A percentile compares a stretch with the other conserved stretches of the same genome.
phyloP scores from a whole-genome alignment of 2,329 filamentous ascomycete species.

The Aspergillus cejpii region DNA sequence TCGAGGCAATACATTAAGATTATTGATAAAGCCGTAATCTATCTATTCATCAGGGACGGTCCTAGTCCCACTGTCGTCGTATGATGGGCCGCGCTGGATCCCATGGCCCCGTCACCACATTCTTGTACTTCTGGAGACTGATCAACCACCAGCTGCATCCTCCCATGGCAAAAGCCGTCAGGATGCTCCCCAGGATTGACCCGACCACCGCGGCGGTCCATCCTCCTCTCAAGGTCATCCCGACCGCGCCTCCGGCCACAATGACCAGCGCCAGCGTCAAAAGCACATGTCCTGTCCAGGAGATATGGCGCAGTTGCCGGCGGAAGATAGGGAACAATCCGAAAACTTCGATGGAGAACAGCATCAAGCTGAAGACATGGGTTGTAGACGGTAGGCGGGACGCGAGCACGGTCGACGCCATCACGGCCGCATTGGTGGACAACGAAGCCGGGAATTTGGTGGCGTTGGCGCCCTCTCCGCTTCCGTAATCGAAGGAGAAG shows the following conservation, averaged over 20 bases:
- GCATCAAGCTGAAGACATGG: slow-evolving; percentile 87
- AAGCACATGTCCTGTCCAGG: slow-evolving; percentile 70
- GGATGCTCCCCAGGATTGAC: slow-evolving; percentile 65
- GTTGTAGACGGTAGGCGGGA: slow-evolving; percentile 82
- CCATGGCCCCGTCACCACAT: slow-evolving; percentile 97
- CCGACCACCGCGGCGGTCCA: slow-evolving; percentile 58
- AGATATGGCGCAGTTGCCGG: slow-evolving; percentile 74
- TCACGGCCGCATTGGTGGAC: slow-evolving; percentile 91
- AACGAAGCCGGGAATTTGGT: slow-evolving; percentile 56
- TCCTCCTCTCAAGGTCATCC: slow-evolving; percentile 52
- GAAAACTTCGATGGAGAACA: slow-evolving; percentile 97
- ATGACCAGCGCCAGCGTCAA: slow-evolving; percentile 72
- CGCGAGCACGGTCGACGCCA: slow-evolving; percentile 91
- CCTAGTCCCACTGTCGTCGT: slow-evolving; percentile 38
- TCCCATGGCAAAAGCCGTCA: slow-evolving; percentile 74
- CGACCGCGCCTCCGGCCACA: slow-evolving; percentile 72
- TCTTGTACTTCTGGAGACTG: slow-evolving; percentile 95
- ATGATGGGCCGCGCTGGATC: slow-evolving; percentile 75
- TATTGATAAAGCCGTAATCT: no score
- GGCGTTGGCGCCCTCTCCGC: slow-evolving; percentile 42
- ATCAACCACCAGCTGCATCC: slow-evolving; percentile 98
- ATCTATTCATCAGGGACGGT: no score
- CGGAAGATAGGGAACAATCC: slow-evolving; percentile 95
- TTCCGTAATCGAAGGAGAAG: slow-evolving; percentile 95
- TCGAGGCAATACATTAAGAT: no score